Base-by-base conservation (phyloP, 2,329 filamentous ascomycete genomes). In the Talaromyces sp. region DNA sequence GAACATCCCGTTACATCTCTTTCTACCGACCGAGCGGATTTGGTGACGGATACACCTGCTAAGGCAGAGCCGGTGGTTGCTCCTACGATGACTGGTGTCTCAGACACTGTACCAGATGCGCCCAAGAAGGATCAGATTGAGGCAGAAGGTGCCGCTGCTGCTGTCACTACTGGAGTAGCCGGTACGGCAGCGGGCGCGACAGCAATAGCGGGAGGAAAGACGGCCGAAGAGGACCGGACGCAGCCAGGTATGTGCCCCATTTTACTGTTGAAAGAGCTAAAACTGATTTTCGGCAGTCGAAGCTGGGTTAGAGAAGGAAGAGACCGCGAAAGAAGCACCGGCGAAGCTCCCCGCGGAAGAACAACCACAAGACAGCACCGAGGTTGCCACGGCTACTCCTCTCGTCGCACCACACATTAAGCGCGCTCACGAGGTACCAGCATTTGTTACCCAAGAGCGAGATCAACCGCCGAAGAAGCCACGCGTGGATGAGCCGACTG, bases 381-480 rank as follows among this genome's bases (percentile, higher is more conserved):
- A 37, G 56, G 11, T 57, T 53, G 11, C 37, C 61, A 17, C 63
- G 55, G 39, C 63, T 63, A 45, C 36, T 60, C 50, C 57, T 51
- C 37, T 48, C 15, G 53, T 45, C 10, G 53, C 41, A 10, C 17
- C 61, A 9, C 69, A 72, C 40, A 46, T 59, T 35, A 73, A 73
- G 67, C 70, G 71, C 22, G 69, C 71, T n/a, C 70, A 73, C 53
- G 71, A 73, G 63, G 70, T 63, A 52, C 67, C 67, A 37, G 58
- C 67, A 46, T 67, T 70, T 59, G 61, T 64, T 19, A 67, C 63
- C 48, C 67, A 70, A 39, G 69, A 73, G 19, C 63, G 64, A 33
- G 58, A 65, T 52, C 70, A 71, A 62, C 71, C 70, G 33, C 63
- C 64, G 60, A 73, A 73, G 65, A 72, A 73, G 21, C 58, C 66